Evolutionary conservation across 2,329 filamentous ascomycete species (phyloP).

Genomic region (Botrytis galanthina): DNA sequence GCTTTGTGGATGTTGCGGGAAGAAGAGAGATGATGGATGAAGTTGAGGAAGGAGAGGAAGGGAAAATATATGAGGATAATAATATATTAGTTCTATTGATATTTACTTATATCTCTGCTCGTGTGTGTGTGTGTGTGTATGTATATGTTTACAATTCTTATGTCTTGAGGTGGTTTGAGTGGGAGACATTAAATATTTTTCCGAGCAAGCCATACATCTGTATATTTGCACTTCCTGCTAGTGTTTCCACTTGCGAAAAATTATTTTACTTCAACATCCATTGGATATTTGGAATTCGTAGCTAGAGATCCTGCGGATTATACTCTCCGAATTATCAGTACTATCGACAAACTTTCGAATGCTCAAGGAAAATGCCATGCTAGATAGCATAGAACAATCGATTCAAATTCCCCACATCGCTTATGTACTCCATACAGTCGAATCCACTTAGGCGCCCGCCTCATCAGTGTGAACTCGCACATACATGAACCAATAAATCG

Average conservation of each 20-base stretch:
- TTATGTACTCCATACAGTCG: background rate
- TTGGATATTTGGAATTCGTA: background rate
- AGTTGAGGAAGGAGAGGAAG: background rate
- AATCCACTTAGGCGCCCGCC: background rate
- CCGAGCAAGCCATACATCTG: background rate
- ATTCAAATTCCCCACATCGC: background rate
- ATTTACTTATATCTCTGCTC: too few relatives aligned
- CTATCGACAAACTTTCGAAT: background rate
- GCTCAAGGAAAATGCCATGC: background rate
- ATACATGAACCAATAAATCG: background rate
- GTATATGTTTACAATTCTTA: background rate
- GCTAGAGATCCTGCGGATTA: background rate
- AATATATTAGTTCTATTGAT: background rate
- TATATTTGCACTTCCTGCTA: background rate
- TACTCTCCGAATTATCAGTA: too few relatives aligned
- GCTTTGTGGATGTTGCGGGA: background rate
- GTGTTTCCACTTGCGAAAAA: background rate
- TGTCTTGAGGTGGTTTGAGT: fast-evolving
- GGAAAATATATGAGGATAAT: background rate
- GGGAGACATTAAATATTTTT: too few relatives aligned
- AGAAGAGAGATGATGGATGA: background rate
- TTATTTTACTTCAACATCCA: background rate
- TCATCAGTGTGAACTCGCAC: background rate
- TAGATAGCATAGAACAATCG: background rate
- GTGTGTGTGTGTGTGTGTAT: fast-evolving